Percentiles rank a stretch among this genome's conserved stretches.
phyloP scores from a whole-genome alignment of 805 yeast species.

The Cyberlindnera bimundalis region DNA sequence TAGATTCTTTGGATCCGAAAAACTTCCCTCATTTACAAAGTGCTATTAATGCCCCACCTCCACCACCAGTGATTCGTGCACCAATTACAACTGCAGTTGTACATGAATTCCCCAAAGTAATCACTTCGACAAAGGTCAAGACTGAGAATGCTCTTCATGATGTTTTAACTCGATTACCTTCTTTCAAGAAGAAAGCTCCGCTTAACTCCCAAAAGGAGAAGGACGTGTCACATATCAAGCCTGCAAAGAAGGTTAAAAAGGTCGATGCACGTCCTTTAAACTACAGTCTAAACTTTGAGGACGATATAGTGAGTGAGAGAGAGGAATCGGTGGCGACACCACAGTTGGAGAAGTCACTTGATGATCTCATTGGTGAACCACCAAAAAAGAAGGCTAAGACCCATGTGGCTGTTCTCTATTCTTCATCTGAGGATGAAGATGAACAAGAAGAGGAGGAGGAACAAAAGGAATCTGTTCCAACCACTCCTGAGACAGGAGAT shows the following conservation, averaged over 20 bases:
- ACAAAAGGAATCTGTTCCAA: slow-evolving; percentile 25
- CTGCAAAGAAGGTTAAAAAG: slow-evolving; percentile 21
- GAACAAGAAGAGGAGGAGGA: slow-evolving; percentile 30
- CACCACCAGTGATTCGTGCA: slow-evolving; percentile 2
- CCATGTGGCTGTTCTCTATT: slow-evolving; percentile 17
- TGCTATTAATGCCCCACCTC: slow-evolving; percentile 28
- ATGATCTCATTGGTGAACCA: slow-evolving; percentile 9
- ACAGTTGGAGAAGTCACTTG: not conserved
- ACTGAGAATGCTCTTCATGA: not conserved
- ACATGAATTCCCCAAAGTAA: not conserved
- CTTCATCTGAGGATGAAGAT: slow-evolving; percentile 31
- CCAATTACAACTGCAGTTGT: slow-evolving; percentile 1
- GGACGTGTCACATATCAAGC: not conserved
- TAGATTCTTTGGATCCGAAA: slow-evolving; percentile 56
- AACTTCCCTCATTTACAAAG: slow-evolving; percentile 48
- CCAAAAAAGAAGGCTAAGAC: slow-evolving; percentile 16
- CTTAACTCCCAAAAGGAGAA: slow-evolving; percentile 12
- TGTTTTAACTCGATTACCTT: not conserved
- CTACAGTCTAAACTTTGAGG: slow-evolving; percentile 20
- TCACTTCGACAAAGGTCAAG: not conserved
- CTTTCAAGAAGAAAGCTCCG: slow-evolving; percentile 24
- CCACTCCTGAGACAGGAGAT: slow-evolving; percentile 30
- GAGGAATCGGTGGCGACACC: slow-evolving; percentile 6
- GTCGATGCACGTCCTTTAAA: slow-evolving; percentile 20
- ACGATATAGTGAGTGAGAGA: slow-evolving; percentile 10